These are phyloP conservation scores for Talaromyces albobiverticillius DNA, from an alignment of 2,329 filamentous ascomycete genomes.

Conservation along the genomic window DNA sequence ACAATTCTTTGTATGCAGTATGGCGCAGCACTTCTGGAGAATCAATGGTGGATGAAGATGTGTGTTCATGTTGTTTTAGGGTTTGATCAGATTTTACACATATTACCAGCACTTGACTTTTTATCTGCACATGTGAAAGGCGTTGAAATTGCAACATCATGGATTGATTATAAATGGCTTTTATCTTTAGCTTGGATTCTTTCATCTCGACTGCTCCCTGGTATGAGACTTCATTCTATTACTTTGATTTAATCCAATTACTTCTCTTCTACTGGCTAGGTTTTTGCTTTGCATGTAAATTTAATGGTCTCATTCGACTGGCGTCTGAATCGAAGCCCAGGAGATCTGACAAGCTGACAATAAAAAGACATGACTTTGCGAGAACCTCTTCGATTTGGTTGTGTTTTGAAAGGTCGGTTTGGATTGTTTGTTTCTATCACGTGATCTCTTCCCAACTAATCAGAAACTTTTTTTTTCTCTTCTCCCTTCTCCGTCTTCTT, in stretches of 20 bases:
- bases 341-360: too few relatives aligned
- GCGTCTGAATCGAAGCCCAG: not conserved
- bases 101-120: conserved; percentile 8
- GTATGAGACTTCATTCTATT: not conserved
- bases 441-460: conserved; percentile 5
- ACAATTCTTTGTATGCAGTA: conserved; percentile 6
- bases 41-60: not conserved
- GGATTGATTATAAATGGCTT: not conserved
- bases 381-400: not conserved
- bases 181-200: not conserved
- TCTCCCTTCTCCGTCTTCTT: conserved; percentile 4
- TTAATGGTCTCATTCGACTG: not conserved
- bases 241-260: not conserved
- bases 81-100: conserved; percentile 4
- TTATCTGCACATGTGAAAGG: conserved; percentile 3
- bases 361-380: not conserved
- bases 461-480: conserved; percentile 14
- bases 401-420: not conserved
- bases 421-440: conserved; percentile 14
- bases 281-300: not conserved
- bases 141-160: not conserved
- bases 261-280: not conserved
- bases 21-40: not conserved
- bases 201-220: not conserved
- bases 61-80: conserved; percentile 1